Evolutionary conservation across 1,284 basidiomycete species (phyloP).

Genomic region (Fomitiporia mediterranea): DNA sequence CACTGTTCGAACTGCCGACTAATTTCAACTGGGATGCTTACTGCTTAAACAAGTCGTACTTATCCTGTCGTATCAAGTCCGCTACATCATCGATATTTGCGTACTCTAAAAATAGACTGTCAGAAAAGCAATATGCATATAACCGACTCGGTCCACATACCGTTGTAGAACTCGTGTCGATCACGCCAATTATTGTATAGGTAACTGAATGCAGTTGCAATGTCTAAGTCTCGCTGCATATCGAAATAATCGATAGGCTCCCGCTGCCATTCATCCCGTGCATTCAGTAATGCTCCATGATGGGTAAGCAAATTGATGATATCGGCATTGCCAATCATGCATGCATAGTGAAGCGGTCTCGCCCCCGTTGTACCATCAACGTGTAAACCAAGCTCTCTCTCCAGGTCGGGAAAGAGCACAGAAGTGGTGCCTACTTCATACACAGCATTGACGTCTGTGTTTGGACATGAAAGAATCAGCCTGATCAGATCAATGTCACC

Average conservation of each 20-base stretch:
- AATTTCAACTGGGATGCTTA: not conserved
- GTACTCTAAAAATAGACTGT: not conserved
- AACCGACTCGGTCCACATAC: not conserved
- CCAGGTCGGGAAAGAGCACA: not conserved
- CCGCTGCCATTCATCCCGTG: not conserved
- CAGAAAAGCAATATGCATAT: too few species aligned
- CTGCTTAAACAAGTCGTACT: not conserved
- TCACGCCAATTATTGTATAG: not conserved
- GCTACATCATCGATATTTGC: not conserved
- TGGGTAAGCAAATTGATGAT: slow-evolving; percentile 2
- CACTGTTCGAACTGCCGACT: too few species aligned
- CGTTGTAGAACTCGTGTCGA: not conserved
- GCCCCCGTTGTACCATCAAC: not conserved
- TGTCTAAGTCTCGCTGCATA: not conserved
- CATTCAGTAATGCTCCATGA: not conserved
- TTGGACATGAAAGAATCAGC: slow-evolving; percentile 4
- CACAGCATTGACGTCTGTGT: not conserved
- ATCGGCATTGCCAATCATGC: slow-evolving; percentile 7
- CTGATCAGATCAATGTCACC: slow-evolving; percentile 10
- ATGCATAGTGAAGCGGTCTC: slow-evolving; percentile 12
- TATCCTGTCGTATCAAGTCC: not conserved
- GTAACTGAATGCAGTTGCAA: not conserved
- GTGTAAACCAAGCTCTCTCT: not conserved
- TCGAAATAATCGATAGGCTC: slow-evolving; percentile 9
- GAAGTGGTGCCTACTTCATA: not conserved